Base-by-base conservation (phyloP, 2,329 filamentous ascomycete genomes). In the Neopestalotiopsis rosae region DNA sequence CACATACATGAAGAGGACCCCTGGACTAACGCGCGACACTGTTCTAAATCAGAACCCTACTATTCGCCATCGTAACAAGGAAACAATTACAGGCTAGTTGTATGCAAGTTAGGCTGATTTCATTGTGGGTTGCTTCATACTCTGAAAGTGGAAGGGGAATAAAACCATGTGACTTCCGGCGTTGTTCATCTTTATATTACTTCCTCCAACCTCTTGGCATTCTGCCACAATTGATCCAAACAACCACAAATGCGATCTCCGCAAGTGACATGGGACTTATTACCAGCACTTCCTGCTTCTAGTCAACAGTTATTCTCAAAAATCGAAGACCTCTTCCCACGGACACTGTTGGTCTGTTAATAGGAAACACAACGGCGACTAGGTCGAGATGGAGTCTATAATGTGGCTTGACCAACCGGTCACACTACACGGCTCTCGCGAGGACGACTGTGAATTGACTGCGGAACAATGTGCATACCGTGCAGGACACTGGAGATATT, bases 401-500 rank as follows among this genome's bases (percentile, higher is more conserved):
- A 34, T 34, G 34, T 84, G 82, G 81, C 79, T 85, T n/a, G 76
- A 78, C 34, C 72, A 78, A 67, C 83, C 83, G 1, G 74, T 84
- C 45, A 75, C 77, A 75, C 75, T 85, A 62, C 79, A 84, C 71
- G 79, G 78, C 1, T 80, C 74, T 49, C 77, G 82, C 32, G 74
- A 74, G 5, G 75, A 76, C 9, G 75, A 75, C 5, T 81, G 80
- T 69, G 76, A 68, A 1, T 73, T 83, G 69, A 84, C 79, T 0
- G 74, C 79, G 0, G 81, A 81, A 66, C 79, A 86, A 72, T 87
- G 85, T 71, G 79, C 77, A 13, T 87, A 80, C 70, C 82, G 85
- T 64, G 76, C 69, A 28, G 75, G 80, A n/a, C 79, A 81, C 71
- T 88, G 85, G 85, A 74, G 82, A 59, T 85, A 83, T 71, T 86